Base-by-base conservation (phyloP, 192 early-diverging fungal species). In the Entomortierella lignicola region DNA sequence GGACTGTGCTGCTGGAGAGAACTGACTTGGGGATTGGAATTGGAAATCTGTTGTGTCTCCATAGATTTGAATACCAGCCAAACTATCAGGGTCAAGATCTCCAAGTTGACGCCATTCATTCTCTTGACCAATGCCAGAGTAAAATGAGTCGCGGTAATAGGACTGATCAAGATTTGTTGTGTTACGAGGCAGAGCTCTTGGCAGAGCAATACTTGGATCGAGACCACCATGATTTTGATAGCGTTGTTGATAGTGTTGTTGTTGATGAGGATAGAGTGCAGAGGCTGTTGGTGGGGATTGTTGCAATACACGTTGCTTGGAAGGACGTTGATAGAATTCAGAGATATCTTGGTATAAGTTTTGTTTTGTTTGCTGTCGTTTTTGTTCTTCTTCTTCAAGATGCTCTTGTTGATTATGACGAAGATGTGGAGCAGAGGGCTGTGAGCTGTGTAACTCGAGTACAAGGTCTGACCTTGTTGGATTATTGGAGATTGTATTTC, bases 91-190 rank as follows among this genome's bases (percentile, higher is more conserved):
- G 41, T 79, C 75, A 12, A 79, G 57, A 3, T 79, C 62, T 23
- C 64, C 67, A 0, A 79, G 51, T 32, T 79, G 75, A 6, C 63
- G 67, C 75, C 75, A 79, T 20, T 79, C 75, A 25, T 66, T 79
- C 2, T 69, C 75, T 30, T 69, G 55, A 26, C 68, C 68, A 48
- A 79, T 79, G 25, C 75, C 75, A n/a, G 75, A 70, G 21, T 70
- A 79, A 37, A 79, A 70, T 21, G 75, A 79, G 30, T 79, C 75
- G 29, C 74, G 74, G 32, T 51, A 54, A 23, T 55, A 55, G 6
- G 66, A 53, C 26, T 63, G 53, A 27, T 69, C 60, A 0, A 31
- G 62, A 55, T 66, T 61, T 23, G 48, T 23, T 27, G 39, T 47
- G 15, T 32, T 66, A 20, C 67, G 69, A 50, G 75, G 75, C 25